phyloP scores from a whole-genome alignment of 192 early-diverging fungal genomes.

The Coemansia erecta region DNA sequence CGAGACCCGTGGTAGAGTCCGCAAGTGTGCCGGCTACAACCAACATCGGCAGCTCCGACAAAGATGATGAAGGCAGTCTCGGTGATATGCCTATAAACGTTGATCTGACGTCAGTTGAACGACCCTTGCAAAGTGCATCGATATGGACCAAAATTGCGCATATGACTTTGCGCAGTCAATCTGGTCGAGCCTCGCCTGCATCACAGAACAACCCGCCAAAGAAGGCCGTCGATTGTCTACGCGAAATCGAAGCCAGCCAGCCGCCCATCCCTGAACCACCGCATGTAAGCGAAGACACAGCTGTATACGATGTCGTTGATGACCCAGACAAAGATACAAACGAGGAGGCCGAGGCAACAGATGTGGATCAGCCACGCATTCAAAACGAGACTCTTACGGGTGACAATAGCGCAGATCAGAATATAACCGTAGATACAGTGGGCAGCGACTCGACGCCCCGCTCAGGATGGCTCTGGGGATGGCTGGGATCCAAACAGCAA shows the following conservation, averaged over 20 bases:
- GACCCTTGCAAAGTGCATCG: background rate
- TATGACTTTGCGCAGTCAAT: background rate
- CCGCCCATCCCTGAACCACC: background rate
- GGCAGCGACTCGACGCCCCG: background rate
- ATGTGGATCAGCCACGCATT: background rate
- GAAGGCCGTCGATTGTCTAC: slow-evolving; percentile 1
- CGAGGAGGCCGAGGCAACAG: no score
- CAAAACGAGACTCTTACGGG: background rate
- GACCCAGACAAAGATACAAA: background rate
- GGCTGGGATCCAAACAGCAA: slow-evolving; percentile 3
- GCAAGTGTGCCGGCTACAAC: no score
- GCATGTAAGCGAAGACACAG: background rate
- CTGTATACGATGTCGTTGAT: background rate
- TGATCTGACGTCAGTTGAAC: background rate
- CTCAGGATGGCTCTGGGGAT: slow-evolving; percentile 10
- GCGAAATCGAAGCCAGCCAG: slow-evolving; percentile 9
- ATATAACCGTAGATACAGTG: background rate
- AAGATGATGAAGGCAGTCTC: no score
- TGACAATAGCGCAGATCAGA: background rate
- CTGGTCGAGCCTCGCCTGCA: no score
- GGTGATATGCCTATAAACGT: background rate
- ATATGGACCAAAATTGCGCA: background rate
- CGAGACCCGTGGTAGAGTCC: no score
- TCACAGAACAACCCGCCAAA: background rate
- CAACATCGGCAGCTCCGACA: no score